Conservation (phyloP, 1,284 basidiomycete species). For the Hortiboletus rubellus region DNA sequence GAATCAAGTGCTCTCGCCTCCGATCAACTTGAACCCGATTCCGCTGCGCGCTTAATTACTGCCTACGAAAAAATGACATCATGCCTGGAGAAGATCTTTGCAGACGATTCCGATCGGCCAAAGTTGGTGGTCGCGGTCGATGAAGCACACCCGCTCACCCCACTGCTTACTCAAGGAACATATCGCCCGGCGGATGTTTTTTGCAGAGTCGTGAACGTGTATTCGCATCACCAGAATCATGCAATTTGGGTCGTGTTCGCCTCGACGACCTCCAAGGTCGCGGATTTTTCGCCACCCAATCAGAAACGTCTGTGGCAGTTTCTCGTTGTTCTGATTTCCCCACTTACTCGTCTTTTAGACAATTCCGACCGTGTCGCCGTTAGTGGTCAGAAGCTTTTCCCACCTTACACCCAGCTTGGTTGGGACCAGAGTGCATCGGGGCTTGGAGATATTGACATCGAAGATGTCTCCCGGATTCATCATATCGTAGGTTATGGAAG, state of each 20-base stretch:
- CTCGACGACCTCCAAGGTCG: slow-evolving; percentile 13
- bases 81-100: not conserved
- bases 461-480: not conserved
- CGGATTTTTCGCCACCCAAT: not conserved
- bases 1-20: not conserved
- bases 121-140: slow-evolving; percentile 5
- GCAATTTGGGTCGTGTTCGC: slow-evolving; percentile 17
- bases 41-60: not conserved
- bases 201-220: slow-evolving; percentile 1
- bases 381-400: not conserved
- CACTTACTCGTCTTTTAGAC: not conserved
- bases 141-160: slow-evolving; percentile 4
- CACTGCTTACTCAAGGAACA: not conserved
- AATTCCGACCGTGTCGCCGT: slow-evolving; percentile 3
- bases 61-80: not conserved
- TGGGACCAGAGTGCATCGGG: slow-evolving; percentile 8
- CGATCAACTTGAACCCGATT: not conserved
- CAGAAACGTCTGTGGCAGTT: not conserved
- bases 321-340: not conserved
- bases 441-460: not conserved
- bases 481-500: slow-evolving; percentile 3
- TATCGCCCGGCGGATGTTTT: slow-evolving; percentile 9
- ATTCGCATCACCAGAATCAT: not conserved
- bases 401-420: slow-evolving; percentile 11
- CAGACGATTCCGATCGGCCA: not conserved